Evolutionary conservation across 2,329 filamentous ascomycete genomes (phyloP).

Genomic region (Colletotrichum scovillei): DNA sequence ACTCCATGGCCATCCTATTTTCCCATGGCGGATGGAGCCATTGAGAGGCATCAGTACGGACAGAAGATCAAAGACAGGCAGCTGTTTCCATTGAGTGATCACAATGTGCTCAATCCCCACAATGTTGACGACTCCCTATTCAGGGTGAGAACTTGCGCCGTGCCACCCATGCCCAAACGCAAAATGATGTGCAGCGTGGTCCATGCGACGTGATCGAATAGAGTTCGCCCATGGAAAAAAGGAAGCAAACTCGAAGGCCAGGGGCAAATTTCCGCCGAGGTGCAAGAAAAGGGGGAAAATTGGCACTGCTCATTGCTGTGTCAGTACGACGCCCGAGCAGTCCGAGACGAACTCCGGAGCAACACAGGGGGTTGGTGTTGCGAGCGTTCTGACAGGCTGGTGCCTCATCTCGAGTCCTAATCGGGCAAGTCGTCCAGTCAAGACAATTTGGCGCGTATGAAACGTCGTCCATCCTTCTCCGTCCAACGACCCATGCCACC

Average conservation of each 20-base stretch:
- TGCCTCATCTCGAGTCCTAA: conserved; percentile 29
- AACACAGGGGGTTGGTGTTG: conserved; percentile 21
- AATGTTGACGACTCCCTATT: background rate
- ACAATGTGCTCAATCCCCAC: conserved; percentile 23
- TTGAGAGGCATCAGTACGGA: background rate
- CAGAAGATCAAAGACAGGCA: conserved; percentile 8
- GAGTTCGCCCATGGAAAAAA: conserved; percentile 22
- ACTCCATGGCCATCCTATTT: background rate
- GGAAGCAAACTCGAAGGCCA: background rate
- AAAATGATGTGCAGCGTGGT: conserved; percentile 30
- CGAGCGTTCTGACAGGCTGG: conserved; percentile 30
- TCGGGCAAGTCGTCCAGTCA: conserved; percentile 30
- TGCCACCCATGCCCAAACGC: conserved; percentile 33
- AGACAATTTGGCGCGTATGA: background rate
- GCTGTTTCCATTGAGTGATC: conserved; percentile 1
- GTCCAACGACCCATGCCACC: background rate
- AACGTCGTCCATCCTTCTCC: conserved; percentile 1
- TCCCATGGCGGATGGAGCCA: background rate
- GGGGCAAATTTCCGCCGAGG: background rate
- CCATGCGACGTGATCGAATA: conserved; percentile 13
- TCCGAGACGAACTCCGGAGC: conserved; percentile 20
- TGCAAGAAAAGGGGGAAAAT: background rate
- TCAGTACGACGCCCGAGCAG: conserved; percentile 2
- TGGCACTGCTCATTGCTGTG: background rate
- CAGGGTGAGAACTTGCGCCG: conserved; percentile 7